Evolutionary conservation across 345 rosid species (phyloP), one percentile per base, ranked within the genome.

Genomic region (Citrus sp.): DNA sequence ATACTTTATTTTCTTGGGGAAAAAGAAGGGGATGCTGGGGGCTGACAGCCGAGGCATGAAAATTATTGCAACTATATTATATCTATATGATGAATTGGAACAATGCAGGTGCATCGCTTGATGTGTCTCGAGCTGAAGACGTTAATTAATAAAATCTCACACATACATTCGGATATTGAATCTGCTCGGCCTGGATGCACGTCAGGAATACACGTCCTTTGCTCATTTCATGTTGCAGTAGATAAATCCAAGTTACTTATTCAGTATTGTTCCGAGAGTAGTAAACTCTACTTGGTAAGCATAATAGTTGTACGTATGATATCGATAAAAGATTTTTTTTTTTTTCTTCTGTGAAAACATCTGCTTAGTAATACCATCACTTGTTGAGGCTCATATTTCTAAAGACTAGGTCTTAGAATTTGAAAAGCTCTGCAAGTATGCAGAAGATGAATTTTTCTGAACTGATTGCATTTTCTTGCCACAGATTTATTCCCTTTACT

Each of bases 251-350:
- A 78, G 42, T 80, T 72, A 55, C 80, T 88, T 32, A 76, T 88
- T 78, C 89, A 78, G 72, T 77, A 72, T 40, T 86, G 91, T 58
- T 80, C 84, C 12, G 86, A 84, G 49, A 77, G 83, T 56, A 88
- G 91, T 64, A 84, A 83, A 81, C 83, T 88, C 67, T 86, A 86
- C 62, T 73, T 86, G 89, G 91, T 88, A 80, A 27, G 32, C n/a
- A 19, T 38, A 38, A 14, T 16, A 25, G 24, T 72, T 22, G 19
- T n/a, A 54, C 2, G 9, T 5, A 4, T 32, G 63, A 9, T 64
- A 64, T 18, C 4, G 7, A 64, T 32, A 32, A 32, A 64, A 30
- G 68, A 32, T 2, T 1, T 1, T 46, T 6, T 16, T 16, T 18
- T 4, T 4, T 19, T 54, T 1, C 22, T 54, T 54, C 22, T 54